phyloP scores from a whole-genome alignment of 495 filamentous ascomycete species.

The Cercophora samala region DNA sequence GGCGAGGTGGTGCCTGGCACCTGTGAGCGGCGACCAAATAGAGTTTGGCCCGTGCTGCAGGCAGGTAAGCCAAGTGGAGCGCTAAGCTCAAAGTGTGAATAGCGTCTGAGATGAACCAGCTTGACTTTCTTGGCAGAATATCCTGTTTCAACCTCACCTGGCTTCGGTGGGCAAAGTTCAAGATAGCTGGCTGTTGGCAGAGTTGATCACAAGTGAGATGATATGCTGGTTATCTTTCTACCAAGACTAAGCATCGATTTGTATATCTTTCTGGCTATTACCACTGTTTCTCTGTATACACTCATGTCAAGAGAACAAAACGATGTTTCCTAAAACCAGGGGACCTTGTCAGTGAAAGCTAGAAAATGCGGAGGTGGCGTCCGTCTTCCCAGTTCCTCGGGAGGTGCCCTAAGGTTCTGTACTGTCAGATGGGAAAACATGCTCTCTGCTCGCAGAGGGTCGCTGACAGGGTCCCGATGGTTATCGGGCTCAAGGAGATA shows the following conservation, averaged over 20 bases:
- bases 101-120: neutral
- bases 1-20: neutral
- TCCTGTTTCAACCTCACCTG: neutral
- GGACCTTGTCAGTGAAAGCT: neutral
- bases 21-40: neutral
- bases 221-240: neutral
- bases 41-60: conserved; percentile 14
- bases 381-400: neutral
- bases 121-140: neutral
- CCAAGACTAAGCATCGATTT: neutral
- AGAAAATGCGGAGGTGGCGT: neutral
- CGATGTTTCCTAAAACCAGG: neutral
- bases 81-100: neutral
- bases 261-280: neutral
- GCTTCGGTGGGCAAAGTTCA: too few relatives aligned
- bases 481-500: neutral
- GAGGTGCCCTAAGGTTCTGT: too few relatives aligned
- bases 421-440: neutral
- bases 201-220: neutral
- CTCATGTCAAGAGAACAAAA: neutral
- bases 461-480: neutral
- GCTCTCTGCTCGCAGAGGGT: too few relatives aligned
- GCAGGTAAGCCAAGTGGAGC: neutral
- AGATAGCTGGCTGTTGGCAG: neutral
- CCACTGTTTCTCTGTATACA: too few relatives aligned